Conservation (phyloP, 2,329 filamentous ascomycete genomes). For the Rhinocladiella mackenziei region DNA sequence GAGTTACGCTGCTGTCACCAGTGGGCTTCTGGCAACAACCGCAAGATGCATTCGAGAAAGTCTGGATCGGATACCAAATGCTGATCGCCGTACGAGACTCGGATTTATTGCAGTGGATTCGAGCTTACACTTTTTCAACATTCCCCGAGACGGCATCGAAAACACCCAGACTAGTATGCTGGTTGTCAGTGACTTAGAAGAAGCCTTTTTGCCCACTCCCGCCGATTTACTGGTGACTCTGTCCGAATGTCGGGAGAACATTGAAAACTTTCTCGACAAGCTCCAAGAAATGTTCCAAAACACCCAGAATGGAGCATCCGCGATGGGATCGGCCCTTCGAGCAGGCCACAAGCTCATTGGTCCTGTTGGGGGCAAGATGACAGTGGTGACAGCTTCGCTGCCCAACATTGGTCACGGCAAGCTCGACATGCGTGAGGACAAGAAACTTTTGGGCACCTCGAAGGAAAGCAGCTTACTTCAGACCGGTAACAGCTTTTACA, state of each 20-base stretch:
- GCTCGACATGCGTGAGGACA: conserved; percentile 90
- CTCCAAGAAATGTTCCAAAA: conserved; percentile 96
- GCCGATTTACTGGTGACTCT: conserved; percentile 86
- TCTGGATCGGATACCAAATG: conserved; percentile 95
- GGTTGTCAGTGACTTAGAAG: conserved; percentile 89
- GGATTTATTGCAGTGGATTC: conserved; percentile 96
- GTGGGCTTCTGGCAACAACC: conserved; percentile 83
- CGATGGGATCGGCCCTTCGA: conserved; percentile 88
- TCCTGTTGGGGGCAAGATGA: conserved; percentile 89
- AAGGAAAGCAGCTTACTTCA: conserved; percentile 86
- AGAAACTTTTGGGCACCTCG: conserved; percentile 88
- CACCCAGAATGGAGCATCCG: conserved; percentile 83
- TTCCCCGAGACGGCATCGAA: conserved; percentile 83
- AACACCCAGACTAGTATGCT: conserved; percentile 83
- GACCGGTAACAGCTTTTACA: conserved; percentile 95
- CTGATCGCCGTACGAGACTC: conserved; percentile 83
- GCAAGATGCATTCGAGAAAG: conserved; percentile 93
- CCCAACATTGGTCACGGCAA: conserved; percentile 88
- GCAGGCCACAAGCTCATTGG: conserved; percentile 96
- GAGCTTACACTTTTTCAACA: conserved; percentile 91
- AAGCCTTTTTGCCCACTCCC: conserved; percentile 93
- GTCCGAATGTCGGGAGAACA: conserved; percentile 81
- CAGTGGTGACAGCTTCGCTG: conserved; percentile 81
- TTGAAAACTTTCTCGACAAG: conserved; percentile 85
- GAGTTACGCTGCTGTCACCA: conserved; percentile 84